These are phyloP conservation scores for Nemophila menziesii DNA, from an alignment of 257 asterid genomes.

Conservation along the genomic window DNA sequence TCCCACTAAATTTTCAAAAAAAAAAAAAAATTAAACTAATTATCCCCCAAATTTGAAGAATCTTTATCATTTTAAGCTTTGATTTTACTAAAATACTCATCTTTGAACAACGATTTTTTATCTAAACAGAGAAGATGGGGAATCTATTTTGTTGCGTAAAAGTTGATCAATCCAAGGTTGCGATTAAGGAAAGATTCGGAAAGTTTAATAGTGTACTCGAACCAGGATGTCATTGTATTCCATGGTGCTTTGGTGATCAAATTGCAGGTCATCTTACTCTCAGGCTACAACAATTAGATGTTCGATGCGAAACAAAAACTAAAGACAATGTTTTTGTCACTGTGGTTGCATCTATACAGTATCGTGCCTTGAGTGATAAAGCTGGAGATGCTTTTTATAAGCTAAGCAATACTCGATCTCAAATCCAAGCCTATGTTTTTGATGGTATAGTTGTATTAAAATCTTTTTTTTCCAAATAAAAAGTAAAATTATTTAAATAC, in stretches of 20 bases:
- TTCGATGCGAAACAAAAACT: slow-evolving; percentile 34
- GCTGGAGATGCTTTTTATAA: slow-evolving; percentile 77
- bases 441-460: slow-evolving; percentile 78
- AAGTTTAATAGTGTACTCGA: slow-evolving; percentile 30
- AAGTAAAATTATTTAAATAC: too few species aligned
- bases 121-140: slow-evolving; percentile 21
- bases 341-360: slow-evolving; percentile 79
- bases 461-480: too few species aligned
- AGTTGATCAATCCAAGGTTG: slow-evolving; percentile 33
- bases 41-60: too few species aligned
- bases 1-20: too few species aligned
- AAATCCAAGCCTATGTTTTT: slow-evolving; percentile 82
- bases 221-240: slow-evolving; percentile 41
- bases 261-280: slow-evolving; percentile 28
- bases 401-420: slow-evolving; percentile 63
- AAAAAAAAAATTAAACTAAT: too few species aligned
- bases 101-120: too few species aligned
- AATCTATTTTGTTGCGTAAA: slow-evolving; percentile 26
- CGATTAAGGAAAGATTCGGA: slow-evolving; percentile 28
- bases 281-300: slow-evolving; percentile 36
- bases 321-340: slow-evolving; percentile 78
- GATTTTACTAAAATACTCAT: too few species aligned
- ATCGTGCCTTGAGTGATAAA: slow-evolving; percentile 55
- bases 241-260: slow-evolving; percentile 30
- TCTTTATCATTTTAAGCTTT: too few species aligned